A percentile compares a stretch with the other conserved stretches of the same genome.
These are phyloP conservation scores for Phaeoacremonium minimum DNA, from an alignment of 2,329 filamentous ascomycete species.

Conservation along the genomic window DNA sequence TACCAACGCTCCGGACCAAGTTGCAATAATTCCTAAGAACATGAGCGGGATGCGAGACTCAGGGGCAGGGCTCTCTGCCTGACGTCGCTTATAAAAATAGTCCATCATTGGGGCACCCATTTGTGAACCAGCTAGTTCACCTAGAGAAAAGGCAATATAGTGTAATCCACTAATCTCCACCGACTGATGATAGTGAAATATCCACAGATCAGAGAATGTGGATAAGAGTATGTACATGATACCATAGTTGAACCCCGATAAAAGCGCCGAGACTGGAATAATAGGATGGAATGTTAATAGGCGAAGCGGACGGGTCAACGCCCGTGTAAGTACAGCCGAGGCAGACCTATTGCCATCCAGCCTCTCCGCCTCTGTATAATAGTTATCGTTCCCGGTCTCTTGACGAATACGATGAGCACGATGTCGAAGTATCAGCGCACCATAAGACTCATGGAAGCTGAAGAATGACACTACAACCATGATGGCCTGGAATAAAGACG, in stretches of 20 bases:
- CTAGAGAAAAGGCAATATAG: slow-evolving; percentile 58
- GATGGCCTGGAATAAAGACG: slow-evolving; percentile 32
- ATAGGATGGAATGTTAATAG: slow-evolving; percentile 56
- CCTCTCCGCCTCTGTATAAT: slow-evolving; percentile 30
- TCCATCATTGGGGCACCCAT: slow-evolving; percentile 39
- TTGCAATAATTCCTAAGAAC: slow-evolving; percentile 43
- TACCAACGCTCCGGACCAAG: slow-evolving; percentile 26
- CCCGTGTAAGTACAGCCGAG: slow-evolving; percentile 16
- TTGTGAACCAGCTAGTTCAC: slow-evolving; percentile 54
- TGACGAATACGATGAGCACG: slow-evolving; percentile 25
- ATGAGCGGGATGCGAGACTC: slow-evolving; percentile 37
- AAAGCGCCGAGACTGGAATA: slow-evolving; percentile 49
- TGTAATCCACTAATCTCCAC: slow-evolving; percentile 57
- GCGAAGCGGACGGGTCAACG: slow-evolving; percentile 49
- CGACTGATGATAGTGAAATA: slow-evolving; percentile 46
- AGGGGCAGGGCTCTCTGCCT: slow-evolving; percentile 28
- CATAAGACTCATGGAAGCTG: slow-evolving; percentile 32
- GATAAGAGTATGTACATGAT: slow-evolving; percentile 60
- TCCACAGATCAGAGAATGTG: slow-evolving; percentile 58
- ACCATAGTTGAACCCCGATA: slow-evolving; percentile 57
- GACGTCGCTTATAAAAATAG: slow-evolving; percentile 25
- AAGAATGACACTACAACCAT: slow-evolving; percentile 26
- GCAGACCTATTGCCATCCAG: slow-evolving; percentile 21
- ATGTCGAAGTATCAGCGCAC: slow-evolving; percentile 23
- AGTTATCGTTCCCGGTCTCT: slow-evolving; percentile 23